A percentile compares a stretch with the other conserved stretches of the same genome.
Conservation (phyloP, 2,329 filamentous ascomycete species). For the Calonectria hawksworthii region DNA sequence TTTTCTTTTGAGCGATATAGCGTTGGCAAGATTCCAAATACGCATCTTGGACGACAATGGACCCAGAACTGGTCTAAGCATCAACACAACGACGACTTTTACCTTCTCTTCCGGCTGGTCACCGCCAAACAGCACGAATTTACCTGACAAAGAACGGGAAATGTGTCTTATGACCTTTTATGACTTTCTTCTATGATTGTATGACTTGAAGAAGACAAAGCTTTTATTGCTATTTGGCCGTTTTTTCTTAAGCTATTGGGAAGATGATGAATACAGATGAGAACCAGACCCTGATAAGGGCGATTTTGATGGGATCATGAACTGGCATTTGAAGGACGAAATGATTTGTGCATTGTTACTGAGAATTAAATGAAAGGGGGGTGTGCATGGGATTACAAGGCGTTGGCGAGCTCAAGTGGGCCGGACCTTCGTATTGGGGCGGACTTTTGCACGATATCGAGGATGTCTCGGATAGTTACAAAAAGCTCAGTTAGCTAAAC, state of each 20-base stretch:
- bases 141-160: constrained; percentile 47
- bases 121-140: constrained; percentile 51
- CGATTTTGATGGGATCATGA: constrained; percentile 48
- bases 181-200: constrained; percentile 57
- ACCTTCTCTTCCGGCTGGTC: constrained; percentile 52
- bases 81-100: constrained; percentile 41
- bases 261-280: constrained; percentile 42
- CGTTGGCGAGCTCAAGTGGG: constrained; percentile 50
- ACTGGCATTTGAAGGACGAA: constrained; percentile 45
- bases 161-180: constrained; percentile 53
- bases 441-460: constrained; percentile 40
- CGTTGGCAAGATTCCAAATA: constrained; percentile 56
- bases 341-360: constrained; percentile 44
- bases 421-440: constrained; percentile 45
- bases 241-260: constrained; percentile 42
- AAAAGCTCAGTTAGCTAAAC: constrained; percentile 41
- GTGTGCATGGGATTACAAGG: constrained; percentile 45
- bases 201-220: constrained; percentile 58
- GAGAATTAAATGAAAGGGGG: constrained; percentile 41
- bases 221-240: constrained; percentile 45
- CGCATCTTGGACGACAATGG: constrained; percentile 50
- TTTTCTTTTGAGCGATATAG: constrained; percentile 57
- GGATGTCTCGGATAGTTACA: constrained; percentile 44
- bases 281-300: constrained; percentile 41
- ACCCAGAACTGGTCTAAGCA: constrained; percentile 43